Percentiles rank a stretch among this genome's conserved stretches.
These are phyloP conservation scores for Pythium oligandrum DNA, from an alignment of 352 stramenopile species.

Conservation along the genomic window DNA sequence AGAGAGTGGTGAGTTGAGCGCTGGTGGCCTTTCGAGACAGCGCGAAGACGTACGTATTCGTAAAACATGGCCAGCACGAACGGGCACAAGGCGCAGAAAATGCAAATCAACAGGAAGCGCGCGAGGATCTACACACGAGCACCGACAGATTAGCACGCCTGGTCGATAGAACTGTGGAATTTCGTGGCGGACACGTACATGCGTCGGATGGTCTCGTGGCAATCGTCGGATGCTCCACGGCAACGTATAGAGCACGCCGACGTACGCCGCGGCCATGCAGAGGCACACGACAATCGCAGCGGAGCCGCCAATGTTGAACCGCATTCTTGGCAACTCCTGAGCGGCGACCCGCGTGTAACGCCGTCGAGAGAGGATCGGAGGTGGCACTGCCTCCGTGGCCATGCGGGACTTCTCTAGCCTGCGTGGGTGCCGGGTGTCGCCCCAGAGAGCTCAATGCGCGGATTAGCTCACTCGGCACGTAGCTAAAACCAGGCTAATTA, in stretches of 20 bases:
- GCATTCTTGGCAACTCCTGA: conserved; percentile 53
- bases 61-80: conserved; percentile 82
- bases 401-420: conserved; percentile 10
- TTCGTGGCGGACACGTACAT: conserved; percentile 34
- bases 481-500: too few species aligned
- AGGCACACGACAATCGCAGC: conserved; percentile 73
- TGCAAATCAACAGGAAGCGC: conserved; percentile 85
- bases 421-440: neutral
- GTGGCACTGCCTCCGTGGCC: conserved; percentile 16
- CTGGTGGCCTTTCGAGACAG: neutral
- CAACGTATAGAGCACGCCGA: conserved; percentile 83
- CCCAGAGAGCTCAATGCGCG: too few species aligned
- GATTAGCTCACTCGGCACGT: too few species aligned
- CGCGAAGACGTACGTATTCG: conserved; percentile 49
- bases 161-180: neutral
- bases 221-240: conserved; percentile 66
- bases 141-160: neutral
- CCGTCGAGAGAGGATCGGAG: conserved; percentile 1
- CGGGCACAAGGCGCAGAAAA: conserved; percentile 79
- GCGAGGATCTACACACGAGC: conserved; percentile 56
- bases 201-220: conserved; percentile 77
- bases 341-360: conserved; percentile 24
- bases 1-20: neutral
- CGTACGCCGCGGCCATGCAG: conserved; percentile 77
- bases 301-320: conserved; percentile 65